phyloP scores from a whole-genome alignment of 306 rosid genomes.

The Rosa multiflora region DNA sequence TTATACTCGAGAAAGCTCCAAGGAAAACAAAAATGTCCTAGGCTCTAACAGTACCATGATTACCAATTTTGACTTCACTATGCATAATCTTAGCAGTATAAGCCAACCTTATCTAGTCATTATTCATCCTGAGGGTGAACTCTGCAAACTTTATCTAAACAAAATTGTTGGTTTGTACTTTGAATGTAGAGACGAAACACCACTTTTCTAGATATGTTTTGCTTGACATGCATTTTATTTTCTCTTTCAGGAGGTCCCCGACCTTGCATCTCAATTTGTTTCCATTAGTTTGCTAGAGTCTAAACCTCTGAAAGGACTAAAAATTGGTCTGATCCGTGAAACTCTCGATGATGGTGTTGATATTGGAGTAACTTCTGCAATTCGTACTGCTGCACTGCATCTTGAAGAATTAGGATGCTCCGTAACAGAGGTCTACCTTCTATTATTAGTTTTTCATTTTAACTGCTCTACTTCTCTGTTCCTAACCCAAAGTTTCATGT shows the following conservation, averaged over 20 bases:
- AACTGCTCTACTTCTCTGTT: slow-evolving; percentile 18
- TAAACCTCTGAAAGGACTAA: slow-evolving; percentile 88
- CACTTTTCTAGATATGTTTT: neutral
- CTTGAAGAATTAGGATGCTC: slow-evolving; percentile 90
- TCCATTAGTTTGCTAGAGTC: slow-evolving; percentile 52
- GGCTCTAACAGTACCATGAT: too few relatives aligned
- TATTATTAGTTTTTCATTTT: slow-evolving; percentile 15
- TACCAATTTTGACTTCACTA: too few relatives aligned
- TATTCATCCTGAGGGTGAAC: neutral
- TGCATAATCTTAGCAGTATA: too few relatives aligned
- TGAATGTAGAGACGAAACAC: neutral
- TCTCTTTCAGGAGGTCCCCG: slow-evolving; percentile 70
- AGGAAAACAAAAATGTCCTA: too few relatives aligned
- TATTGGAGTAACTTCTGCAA: slow-evolving; percentile 61
- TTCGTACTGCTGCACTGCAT: slow-evolving; percentile 80
- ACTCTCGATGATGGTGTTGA: slow-evolving; percentile 88
- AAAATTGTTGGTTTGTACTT: neutral
- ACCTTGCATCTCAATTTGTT: slow-evolving; percentile 51
- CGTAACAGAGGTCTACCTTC: slow-evolving; percentile 67
- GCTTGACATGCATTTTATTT: slow-evolving; percentile 6
- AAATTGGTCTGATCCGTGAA: slow-evolving; percentile 83
- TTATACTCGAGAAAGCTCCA: too few relatives aligned
- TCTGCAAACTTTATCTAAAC: neutral
- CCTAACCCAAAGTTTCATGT: neutral
- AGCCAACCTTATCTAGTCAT: neutral